A percentile compares a stretch with the other conserved stretches of the same genome.
phyloP scores from a whole-genome alignment of 306 rosid species.

The Dryas drummondii region DNA sequence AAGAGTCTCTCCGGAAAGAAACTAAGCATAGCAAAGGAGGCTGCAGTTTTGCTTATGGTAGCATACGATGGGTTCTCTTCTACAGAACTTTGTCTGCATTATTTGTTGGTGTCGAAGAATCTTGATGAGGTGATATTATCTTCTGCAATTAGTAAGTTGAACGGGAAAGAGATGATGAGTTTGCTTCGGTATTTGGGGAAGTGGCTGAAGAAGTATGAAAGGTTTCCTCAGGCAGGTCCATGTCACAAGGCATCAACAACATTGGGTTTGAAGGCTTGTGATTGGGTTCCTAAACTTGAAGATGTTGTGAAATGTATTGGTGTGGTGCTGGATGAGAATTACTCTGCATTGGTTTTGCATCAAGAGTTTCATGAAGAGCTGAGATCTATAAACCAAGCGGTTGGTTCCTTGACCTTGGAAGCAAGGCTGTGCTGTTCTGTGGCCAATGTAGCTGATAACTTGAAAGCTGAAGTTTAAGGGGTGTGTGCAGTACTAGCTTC shows the following conservation, averaged over 20 bases:
- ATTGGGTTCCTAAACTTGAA: constrained; percentile 82
- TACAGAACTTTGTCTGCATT: constrained; percentile 72
- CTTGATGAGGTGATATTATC: constrained; percentile 49
- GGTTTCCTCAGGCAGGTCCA: constrained; percentile 71
- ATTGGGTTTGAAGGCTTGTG: constrained; percentile 63
- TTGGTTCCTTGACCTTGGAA: constrained; percentile 55
- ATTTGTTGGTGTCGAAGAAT: constrained; percentile 65
- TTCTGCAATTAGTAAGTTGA: constrained; percentile 59
- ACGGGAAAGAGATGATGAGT: constrained; percentile 53
- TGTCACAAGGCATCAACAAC: constrained; percentile 41
- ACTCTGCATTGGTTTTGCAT: constrained; percentile 67
- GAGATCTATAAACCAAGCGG: constrained; percentile 43
- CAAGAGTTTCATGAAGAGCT: constrained; percentile 73
- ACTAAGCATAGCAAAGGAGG: constrained; percentile 53
- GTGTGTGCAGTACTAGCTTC: not conserved
- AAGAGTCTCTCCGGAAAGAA: constrained; percentile 36
- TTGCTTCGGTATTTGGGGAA: constrained; percentile 70
- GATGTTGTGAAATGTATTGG: constrained; percentile 60
- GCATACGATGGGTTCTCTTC: constrained; percentile 74
- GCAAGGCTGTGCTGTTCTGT: constrained; percentile 53
- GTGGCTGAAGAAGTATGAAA: constrained; percentile 86
- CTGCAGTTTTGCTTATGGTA: constrained; percentile 72
- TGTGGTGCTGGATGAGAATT: constrained; percentile 65
- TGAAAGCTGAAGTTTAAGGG: constrained; percentile 37
- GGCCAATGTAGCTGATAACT: constrained; percentile 48